These are phyloP conservation scores for Echria macrotheca DNA, from an alignment of 495 filamentous ascomycete genomes.

Conservation along the genomic window DNA sequence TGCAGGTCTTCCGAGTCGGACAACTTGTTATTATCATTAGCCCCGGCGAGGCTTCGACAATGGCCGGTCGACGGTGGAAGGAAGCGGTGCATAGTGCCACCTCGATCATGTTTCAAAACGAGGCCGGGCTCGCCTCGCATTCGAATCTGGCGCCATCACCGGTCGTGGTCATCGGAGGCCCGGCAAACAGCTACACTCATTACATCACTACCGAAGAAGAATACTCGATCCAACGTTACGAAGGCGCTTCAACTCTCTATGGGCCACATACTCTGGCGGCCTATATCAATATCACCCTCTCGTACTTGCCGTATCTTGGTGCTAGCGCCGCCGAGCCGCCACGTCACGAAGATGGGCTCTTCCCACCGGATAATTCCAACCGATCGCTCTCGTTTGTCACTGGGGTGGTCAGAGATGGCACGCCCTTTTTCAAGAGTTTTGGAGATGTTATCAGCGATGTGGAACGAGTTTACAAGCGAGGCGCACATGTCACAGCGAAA, in stretches of 20 bases:
- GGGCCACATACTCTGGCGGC: constrained; percentile 87
- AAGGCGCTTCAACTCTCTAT: constrained; percentile 92
- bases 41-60: constrained; percentile 89
- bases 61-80: constrained; percentile 91
- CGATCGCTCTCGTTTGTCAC: constrained; percentile 75
- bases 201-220: constrained; percentile 94
- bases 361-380: constrained; percentile 79
- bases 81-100: constrained; percentile 60
- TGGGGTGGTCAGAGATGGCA: constrained; percentile 68
- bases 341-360: constrained; percentile 44
- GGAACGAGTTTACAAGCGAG: constrained; percentile 45
- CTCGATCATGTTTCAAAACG: constrained; percentile 37
- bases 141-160: constrained; percentile 34
- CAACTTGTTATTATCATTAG: constrained; percentile 83
- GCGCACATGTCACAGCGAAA: constrained; percentile 52
- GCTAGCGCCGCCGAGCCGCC: constrained; percentile 41
- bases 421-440: constrained; percentile 65
- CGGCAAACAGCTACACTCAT: constrained; percentile 92
- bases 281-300: constrained; percentile 79
- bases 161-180: constrained; percentile 82
- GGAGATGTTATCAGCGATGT: constrained; percentile 67
- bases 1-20: constrained; percentile 83
- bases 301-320: constrained; percentile 64
- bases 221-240: constrained; percentile 84
- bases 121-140: constrained; percentile 15